Conservation (phyloP, 1,284 basidiomycete genomes). For the Singerocomus rubriflavus region DNA sequence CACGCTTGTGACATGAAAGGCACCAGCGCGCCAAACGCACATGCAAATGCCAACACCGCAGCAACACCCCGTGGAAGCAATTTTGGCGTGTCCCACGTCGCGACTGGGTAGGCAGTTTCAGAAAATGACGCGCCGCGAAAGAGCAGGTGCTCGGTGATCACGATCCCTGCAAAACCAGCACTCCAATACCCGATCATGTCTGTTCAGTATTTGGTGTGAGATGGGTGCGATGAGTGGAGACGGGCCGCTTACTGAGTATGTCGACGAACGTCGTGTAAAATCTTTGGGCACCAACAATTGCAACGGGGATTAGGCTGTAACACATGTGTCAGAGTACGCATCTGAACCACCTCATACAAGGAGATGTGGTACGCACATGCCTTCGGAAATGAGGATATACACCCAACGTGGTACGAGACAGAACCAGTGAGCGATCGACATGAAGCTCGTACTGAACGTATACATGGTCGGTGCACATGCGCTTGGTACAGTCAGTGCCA, state of each 20-base stretch:
- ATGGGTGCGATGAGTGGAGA: neutral
- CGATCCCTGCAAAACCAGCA: constrained; percentile 50
- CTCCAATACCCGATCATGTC: constrained; percentile 62
- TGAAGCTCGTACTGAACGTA: constrained; percentile 69
- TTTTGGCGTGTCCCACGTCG: constrained; percentile 22
- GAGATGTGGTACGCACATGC: constrained; percentile 47
- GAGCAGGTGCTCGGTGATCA: constrained; percentile 56
- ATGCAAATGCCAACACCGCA: constrained; percentile 46
- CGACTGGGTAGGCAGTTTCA: constrained; percentile 23
- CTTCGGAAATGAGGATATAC: constrained; percentile 66
- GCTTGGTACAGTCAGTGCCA: constrained; percentile 49
- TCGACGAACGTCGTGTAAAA: constrained; percentile 59
- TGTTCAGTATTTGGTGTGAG: constrained; percentile 14
- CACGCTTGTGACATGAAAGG: constrained; percentile 59
- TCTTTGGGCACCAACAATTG: constrained; percentile 54
- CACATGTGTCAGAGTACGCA: neutral
- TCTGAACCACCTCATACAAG: neutral
- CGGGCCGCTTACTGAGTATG: constrained; percentile 42
- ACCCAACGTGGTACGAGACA: constrained; percentile 68
- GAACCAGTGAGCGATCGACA: constrained; percentile 53
- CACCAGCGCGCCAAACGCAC: constrained; percentile 48
- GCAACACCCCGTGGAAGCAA: constrained; percentile 30
- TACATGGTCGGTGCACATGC: constrained; percentile 74
- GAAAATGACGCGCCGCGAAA: constrained; percentile 43
- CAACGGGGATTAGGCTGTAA: constrained; percentile 53